Percentiles rank a stretch among this genome's conserved stretches.
Conservation (phyloP, 352 stramenopile species). For the Blastocystis sp. region DNA sequence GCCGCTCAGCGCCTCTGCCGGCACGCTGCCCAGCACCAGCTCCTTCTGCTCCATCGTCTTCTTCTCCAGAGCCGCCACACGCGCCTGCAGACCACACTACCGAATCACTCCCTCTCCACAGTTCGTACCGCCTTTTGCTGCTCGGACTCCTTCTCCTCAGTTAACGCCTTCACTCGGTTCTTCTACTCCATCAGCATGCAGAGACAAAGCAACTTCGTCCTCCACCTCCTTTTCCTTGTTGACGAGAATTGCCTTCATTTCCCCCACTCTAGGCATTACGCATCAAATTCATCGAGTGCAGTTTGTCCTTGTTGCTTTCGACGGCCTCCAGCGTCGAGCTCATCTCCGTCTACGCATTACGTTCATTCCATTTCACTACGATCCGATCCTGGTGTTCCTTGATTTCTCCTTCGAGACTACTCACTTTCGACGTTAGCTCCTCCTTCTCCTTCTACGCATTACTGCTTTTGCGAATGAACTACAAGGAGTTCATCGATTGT, state of each 20-base stretch:
- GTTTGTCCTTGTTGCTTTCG: neutral
- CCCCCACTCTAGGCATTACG: too few relatives aligned
- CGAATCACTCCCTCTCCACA: neutral
- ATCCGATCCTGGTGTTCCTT: neutral
- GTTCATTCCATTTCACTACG: neutral
- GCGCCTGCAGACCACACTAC: conserved; percentile 4
- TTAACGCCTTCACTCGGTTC: conserved; percentile 21
- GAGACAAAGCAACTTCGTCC: neutral
- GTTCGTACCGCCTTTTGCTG: neutral
- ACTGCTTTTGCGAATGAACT: neutral
- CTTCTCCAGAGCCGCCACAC: neutral
- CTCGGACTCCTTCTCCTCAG: neutral
- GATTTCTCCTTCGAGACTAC: neutral
- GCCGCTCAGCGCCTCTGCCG: conserved; percentile 1
- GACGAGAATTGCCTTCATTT: conserved; percentile 52
- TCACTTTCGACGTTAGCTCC: neutral
- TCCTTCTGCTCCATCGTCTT: neutral
- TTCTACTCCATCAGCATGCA: neutral
- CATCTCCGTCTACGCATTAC: neutral
- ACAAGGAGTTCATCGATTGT: neutral
- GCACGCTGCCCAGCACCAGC: conserved; percentile 26
- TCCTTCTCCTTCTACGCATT: neutral
- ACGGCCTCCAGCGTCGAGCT: neutral
- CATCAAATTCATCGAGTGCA: neutral
- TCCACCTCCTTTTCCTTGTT: conserved; percentile 32